Base-by-base conservation (phyloP, 371 early-diverging fungal genomes). In the Umbelopsis sp. region DNA sequence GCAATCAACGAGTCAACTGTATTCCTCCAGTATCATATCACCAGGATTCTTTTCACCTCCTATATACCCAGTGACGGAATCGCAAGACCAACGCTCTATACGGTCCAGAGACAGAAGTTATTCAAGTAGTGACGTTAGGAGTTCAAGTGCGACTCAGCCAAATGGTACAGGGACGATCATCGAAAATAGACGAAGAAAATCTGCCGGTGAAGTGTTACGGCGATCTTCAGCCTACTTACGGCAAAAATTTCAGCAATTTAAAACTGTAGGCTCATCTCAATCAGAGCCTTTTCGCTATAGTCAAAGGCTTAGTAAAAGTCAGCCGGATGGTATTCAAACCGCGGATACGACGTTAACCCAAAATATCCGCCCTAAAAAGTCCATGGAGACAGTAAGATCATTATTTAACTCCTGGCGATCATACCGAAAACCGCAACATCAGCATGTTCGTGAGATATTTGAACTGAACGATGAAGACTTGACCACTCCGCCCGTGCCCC, bases 211-310 rank as follows among this genome's bases (percentile, higher is more conserved):
- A 50, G 66, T 83, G 52, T 70, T 83, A 22, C 74, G 81, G 2
- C 71, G 79, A 65, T 80, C 80, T 1, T 80, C 81, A 44, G 83
- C 83, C 0, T 83, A 74, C 44, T 64, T 83, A 18, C 77, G 73
- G 37, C 73, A 78, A 45, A 83, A 83, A 66, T 70, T 83, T 25
- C 78, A 80, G 44, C 67, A 69, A 38, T 52, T 79, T 6, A 72
- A 67, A 63, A 71, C 70, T 44, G 66, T 69, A 7, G 41, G 41
- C 7, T 67, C 48, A 18, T 3, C 69, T 37, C 73, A 66, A n/a
- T 50, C 57, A 4, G 57, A 29, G 4, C 57, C 29, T 57, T 57
- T 29, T 18, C 29, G 35, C 8, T 57, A 57, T 35, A 29, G 32
- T 18, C 35, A 57, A 18, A 24, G 57, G 29, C 35, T 57, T 18